Conservation (phyloP, 2,329 filamentous ascomycete genomes). For the Stagonosporopsis cucurbitacearum region DNA sequence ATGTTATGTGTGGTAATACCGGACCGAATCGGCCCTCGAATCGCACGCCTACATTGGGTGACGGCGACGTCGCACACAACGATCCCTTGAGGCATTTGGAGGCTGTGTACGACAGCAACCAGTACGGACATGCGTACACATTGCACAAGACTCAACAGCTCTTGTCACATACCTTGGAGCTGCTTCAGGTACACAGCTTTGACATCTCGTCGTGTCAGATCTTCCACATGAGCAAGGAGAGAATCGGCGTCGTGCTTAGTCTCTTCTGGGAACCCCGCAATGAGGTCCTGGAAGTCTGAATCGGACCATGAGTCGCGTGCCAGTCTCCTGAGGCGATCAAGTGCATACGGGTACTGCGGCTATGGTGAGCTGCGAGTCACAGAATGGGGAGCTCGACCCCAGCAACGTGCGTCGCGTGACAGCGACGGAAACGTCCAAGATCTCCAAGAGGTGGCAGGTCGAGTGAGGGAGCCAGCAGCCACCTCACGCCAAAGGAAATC, state of each 20-base stretch:
- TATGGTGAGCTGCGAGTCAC: conserved; percentile 39
- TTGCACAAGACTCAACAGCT: conserved; percentile 21
- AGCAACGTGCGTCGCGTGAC: conserved; percentile 39
- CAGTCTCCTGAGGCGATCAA: conserved; percentile 68
- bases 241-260: conserved; percentile 64
- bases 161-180: conserved; percentile 62
- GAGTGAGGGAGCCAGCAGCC: conserved; percentile 19
- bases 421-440: conserved; percentile 30
- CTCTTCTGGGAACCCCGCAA: conserved; percentile 72
- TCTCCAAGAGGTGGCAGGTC: conserved; percentile 25
- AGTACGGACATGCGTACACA: conserved; percentile 15
- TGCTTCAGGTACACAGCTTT: conserved; percentile 80
- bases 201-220: conserved; percentile 74
- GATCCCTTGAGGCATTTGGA: conserved; percentile 19
- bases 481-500: conserved; percentile 29
- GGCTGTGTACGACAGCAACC: conserved; percentile 15
- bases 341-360: conserved; percentile 76
- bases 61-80: conserved; percentile 30
- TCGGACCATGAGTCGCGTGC: conserved; percentile 72
- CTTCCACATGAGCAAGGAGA: conserved; percentile 70
- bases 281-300: conserved; percentile 69
- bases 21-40: conserved; percentile 34
- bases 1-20: conserved; percentile 24
- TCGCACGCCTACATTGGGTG: conserved; percentile 24
- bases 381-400: conserved; percentile 23